Percentiles rank a stretch among this genome's conserved stretches.
These are phyloP conservation scores for Benincasa hispida DNA, from an alignment of 306 rosid species.

Conservation along the genomic window DNA sequence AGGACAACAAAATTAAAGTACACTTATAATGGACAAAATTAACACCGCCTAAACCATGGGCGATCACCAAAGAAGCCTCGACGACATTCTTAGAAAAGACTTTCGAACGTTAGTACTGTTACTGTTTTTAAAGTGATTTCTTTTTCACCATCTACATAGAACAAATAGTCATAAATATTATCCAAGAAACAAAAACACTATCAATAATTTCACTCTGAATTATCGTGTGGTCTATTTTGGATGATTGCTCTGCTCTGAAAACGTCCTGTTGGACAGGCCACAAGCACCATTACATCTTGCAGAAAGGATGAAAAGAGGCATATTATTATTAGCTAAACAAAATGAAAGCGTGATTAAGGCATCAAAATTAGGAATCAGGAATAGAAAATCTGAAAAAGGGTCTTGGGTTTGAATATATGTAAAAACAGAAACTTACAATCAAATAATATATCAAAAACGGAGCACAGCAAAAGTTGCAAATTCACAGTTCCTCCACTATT, in stretches of 20 bases:
- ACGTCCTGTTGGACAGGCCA: not conserved
- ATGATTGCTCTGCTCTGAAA: not conserved
- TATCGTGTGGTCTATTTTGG: not conserved
- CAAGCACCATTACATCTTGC: not conserved
- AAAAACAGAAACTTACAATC: not conserved
- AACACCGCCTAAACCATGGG: too few species aligned
- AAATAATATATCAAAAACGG: not conserved
- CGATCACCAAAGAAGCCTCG: too few species aligned
- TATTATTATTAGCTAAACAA: not conserved
- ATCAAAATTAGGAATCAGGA: not conserved
- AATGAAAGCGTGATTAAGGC: not conserved
- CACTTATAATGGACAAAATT: too few species aligned
- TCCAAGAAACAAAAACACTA: not conserved
- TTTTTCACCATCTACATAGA: not conserved
- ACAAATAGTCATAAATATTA: not conserved
- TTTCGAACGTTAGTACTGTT: not conserved
- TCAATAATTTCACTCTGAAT: not conserved
- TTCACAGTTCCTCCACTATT: slow-evolving; percentile 1
- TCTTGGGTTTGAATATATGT: not conserved
- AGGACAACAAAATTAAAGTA: too few species aligned
- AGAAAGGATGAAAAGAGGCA: not conserved
- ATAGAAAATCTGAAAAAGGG: not conserved
- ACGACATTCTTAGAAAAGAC: not conserved
- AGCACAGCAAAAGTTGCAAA: not conserved
- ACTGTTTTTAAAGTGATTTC: not conserved